Evolutionary conservation across 1,284 basidiomycete genomes (phyloP).

Genomic region (Fomes fomentarius): DNA sequence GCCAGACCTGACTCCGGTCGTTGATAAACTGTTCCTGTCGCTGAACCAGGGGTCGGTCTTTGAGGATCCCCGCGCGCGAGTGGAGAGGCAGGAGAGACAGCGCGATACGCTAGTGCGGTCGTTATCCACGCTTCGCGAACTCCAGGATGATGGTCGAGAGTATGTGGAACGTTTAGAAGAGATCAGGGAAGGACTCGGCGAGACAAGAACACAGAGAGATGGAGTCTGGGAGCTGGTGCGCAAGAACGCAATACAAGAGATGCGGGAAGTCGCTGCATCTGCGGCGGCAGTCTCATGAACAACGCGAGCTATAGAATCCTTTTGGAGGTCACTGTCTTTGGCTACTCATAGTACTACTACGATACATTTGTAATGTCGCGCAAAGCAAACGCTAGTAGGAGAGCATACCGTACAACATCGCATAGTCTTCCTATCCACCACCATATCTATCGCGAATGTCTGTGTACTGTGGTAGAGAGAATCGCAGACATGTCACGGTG

Average conservation of each 20-base stretch:
- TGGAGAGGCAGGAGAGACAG: slow-evolving; percentile 69
- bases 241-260: slow-evolving; percentile 69
- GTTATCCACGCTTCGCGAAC: slow-evolving; percentile 67
- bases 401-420: no score
- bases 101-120: slow-evolving; percentile 72
- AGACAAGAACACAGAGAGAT: slow-evolving; percentile 67
- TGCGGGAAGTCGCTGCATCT: slow-evolving; percentile 62
- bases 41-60: slow-evolving; percentile 41
- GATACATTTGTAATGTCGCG: no score
- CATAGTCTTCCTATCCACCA: no score
- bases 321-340: no score
- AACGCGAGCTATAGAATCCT: neutral
- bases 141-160: slow-evolving; percentile 81
- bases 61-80: slow-evolving; percentile 62
- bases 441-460: no score
- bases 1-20: slow-evolving; percentile 64
- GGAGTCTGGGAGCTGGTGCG: slow-evolving; percentile 75
- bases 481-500: no score
- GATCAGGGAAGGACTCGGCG: slow-evolving; percentile 75
- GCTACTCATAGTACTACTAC: no score
- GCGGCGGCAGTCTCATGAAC: slow-evolving; percentile 32
- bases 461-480: no score
- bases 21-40: slow-evolving; percentile 69
- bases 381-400: no score
- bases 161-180: slow-evolving; percentile 80